Percentiles rank a stretch among this genome's conserved stretches.
Evolutionary conservation across 805 yeast species (phyloP).

Genomic region (Candida rishiriensis): DNA sequence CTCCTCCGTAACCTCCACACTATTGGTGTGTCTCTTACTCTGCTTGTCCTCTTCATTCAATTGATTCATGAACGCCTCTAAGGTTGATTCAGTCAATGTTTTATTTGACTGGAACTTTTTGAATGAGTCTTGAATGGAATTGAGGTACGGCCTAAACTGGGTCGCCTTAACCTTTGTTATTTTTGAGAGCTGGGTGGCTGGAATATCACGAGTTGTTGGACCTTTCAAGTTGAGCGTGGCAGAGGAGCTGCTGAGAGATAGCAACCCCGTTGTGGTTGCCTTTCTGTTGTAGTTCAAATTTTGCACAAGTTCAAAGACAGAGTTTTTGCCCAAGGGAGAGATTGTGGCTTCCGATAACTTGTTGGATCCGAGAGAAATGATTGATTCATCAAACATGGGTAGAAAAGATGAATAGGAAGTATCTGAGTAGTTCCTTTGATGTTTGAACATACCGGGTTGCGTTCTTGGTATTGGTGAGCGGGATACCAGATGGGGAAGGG

Average conservation of each 20-base stretch:
- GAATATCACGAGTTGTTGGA: conserved; percentile 82
- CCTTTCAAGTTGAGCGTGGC: conserved; percentile 45
- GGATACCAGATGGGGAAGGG: conserved; percentile 2
- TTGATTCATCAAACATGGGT: conserved; percentile 34
- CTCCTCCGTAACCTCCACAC: conserved; percentile 13
- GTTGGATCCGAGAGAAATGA: conserved; percentile 35
- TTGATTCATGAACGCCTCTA: conserved; percentile 32
- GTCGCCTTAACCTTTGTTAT: conserved; percentile 41
- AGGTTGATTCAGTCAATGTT: conserved; percentile 39
- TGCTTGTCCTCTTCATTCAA: conserved; percentile 19
- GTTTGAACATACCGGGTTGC: conserved; percentile 7
- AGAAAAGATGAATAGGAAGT: conserved; percentile 22
- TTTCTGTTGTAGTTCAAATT: conserved; percentile 42
- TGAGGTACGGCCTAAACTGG: conserved; percentile 41
- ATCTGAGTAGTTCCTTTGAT: conserved; percentile 20
- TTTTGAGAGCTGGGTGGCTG: conserved; percentile 65
- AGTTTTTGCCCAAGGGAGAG: conserved; percentile 66
- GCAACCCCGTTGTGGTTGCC: conserved; percentile 27
- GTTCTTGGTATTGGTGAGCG: conserved; percentile 3
- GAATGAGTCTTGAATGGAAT: conserved; percentile 40
- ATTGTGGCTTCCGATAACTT: conserved; percentile 34
- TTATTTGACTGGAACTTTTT: conserved; percentile 39
- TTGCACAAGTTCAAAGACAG: conserved; percentile 71
- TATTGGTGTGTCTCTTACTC: conserved; percentile 3
- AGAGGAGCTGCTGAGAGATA: conserved; percentile 31